Percentiles rank a stretch among this genome's conserved stretches.
phyloP scores from a whole-genome alignment of 192 early-diverging fungal genomes.

The Chytriomyces sp. region DNA sequence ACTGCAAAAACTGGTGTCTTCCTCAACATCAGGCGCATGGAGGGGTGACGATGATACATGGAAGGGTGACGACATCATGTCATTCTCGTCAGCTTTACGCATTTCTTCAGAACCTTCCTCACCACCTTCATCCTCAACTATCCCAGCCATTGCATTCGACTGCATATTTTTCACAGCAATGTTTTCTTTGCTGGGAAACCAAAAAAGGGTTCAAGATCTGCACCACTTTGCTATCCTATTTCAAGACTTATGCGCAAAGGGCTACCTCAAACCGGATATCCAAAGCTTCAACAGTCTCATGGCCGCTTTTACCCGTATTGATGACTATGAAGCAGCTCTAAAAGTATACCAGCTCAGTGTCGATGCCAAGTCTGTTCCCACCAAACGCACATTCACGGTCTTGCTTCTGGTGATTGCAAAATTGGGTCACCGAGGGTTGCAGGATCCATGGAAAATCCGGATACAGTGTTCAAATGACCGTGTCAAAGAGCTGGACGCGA shows the following conservation, averaged over 20 bases:
- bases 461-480: background rate
- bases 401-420: background rate
- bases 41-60: no score
- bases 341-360: background rate
- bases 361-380: background rate
- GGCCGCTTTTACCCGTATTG: background rate
- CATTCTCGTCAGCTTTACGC: no score
- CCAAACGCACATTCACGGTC: background rate
- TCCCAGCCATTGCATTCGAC: background rate
- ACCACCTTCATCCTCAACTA: background rate
- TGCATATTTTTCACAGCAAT: slow-evolving; percentile 15
- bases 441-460: background rate
- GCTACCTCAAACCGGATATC: background rate
- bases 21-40: background rate
- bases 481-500: background rate
- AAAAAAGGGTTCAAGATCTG: background rate
- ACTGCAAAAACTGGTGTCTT: background rate
- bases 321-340: background rate
- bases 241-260: background rate
- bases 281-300: slow-evolving; percentile 12
- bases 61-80: no score
- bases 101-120: background rate
- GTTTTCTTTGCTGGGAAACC: background rate
- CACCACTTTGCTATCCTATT: slow-evolving; percentile 7
- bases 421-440: no score